These are phyloP conservation scores for Cyanodermella asteris DNA, from an alignment of 2,329 filamentous ascomycete genomes.

Conservation along the genomic window DNA sequence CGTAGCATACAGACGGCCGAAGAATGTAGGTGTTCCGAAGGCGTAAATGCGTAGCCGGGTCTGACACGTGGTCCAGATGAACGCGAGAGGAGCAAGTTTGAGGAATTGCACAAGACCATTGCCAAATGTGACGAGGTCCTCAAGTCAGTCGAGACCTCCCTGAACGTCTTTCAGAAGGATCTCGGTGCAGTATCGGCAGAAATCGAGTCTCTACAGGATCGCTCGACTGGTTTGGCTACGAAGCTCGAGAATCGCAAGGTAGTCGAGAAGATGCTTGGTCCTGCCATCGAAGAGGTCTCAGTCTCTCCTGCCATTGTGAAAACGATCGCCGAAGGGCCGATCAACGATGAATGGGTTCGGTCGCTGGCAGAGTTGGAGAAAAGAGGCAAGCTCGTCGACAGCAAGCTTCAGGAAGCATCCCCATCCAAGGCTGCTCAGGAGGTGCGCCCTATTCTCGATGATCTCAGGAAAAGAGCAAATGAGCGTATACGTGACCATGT, in stretches of 20 bases:
- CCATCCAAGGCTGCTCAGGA: slow-evolving; percentile 61
- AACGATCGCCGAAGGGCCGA: slow-evolving; percentile 67
- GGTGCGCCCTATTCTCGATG: slow-evolving; percentile 62
- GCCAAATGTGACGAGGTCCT: slow-evolving; percentile 70
- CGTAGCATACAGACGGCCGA: slow-evolving; percentile 38
- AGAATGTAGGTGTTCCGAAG: slow-evolving; percentile 44
- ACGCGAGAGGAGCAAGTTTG: slow-evolving; percentile 61
- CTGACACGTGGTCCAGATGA: slow-evolving; percentile 32
- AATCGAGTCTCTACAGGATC: slow-evolving; percentile 77
- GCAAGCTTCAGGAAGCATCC: slow-evolving; percentile 36
- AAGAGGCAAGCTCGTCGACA: slow-evolving; percentile 49
- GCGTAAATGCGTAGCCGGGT: slow-evolving; percentile 4
- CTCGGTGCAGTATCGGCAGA: slow-evolving; percentile 80
- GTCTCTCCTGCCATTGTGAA: slow-evolving; percentile 65
- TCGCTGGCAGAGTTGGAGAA: slow-evolving; percentile 67
- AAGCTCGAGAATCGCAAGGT: slow-evolving; percentile 73
- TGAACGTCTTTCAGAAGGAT: slow-evolving; percentile 84
- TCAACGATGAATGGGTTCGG: slow-evolving; percentile 77
- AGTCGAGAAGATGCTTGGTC: slow-evolving; percentile 70
- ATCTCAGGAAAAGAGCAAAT: slow-evolving; percentile 62
- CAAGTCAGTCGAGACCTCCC: slow-evolving; percentile 76
- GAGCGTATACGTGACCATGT: slow-evolving; percentile 88
- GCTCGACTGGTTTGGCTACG: slow-evolving; percentile 63
- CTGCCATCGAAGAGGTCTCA: slow-evolving; percentile 78
- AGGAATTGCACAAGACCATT: slow-evolving; percentile 80